Conservation (phyloP, 371 early-diverging fungal genomes). For the Rozella allomycis region DNA sequence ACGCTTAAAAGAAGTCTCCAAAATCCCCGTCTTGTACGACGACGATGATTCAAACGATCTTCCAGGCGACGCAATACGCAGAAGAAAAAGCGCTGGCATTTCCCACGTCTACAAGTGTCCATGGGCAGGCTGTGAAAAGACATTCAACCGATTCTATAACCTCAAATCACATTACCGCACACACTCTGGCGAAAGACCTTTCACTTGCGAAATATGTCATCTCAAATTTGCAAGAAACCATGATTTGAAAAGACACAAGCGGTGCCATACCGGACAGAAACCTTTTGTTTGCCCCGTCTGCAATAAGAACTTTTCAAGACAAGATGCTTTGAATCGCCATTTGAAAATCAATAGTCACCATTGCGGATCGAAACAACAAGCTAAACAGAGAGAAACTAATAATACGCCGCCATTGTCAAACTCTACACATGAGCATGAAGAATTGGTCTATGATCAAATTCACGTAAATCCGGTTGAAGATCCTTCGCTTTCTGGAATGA, state of each 20-base stretch:
- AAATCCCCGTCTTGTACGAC: too few relatives aligned
- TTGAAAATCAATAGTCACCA: slow-evolving; percentile 31
- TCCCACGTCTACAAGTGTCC: slow-evolving; percentile 4
- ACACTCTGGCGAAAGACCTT: slow-evolving; percentile 7
- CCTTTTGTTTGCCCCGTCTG: slow-evolving; percentile 37
- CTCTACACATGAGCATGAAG: too few relatives aligned
- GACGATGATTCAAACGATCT: too few relatives aligned
- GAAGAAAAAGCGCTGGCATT: too few relatives aligned
- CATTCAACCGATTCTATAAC: slow-evolving; percentile 7
- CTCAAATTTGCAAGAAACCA: slow-evolving; percentile 12
- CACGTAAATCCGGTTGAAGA: too few relatives aligned
- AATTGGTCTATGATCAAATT: too few relatives aligned
- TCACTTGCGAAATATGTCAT: slow-evolving; percentile 4
- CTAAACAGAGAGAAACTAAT: too few relatives aligned
- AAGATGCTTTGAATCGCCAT: slow-evolving; percentile 46
- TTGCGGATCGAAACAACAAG: slow-evolving; percentile 13
- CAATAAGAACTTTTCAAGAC: slow-evolving; percentile 40
- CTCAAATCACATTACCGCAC: slow-evolving; percentile 9
- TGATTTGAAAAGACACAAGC: slow-evolving; percentile 40
- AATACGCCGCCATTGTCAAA: too few relatives aligned
- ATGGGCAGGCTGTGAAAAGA: slow-evolving; percentile 5
- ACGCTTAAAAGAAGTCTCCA: too few relatives aligned
- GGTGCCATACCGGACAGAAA: slow-evolving; percentile 48
- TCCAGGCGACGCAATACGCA: too few relatives aligned
- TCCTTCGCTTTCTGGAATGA: too few relatives aligned